phyloP scores from a whole-genome alignment of 345 rosid species.

The Sonneratia caseolaris region DNA sequence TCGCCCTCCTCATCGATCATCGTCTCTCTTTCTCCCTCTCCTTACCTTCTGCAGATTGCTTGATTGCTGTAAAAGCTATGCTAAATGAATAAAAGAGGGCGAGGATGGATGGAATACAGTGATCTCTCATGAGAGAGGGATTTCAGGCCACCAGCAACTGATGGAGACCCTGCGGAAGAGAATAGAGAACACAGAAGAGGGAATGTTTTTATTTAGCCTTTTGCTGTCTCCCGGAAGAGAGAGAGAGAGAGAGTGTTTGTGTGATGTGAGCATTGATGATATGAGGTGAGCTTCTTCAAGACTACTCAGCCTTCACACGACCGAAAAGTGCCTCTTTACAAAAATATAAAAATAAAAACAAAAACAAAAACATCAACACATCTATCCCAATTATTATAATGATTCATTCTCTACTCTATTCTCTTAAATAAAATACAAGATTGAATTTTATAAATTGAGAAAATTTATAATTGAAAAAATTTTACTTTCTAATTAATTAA shows the following conservation, averaged over 20 bases:
- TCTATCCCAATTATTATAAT: no score
- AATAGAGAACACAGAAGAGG: conserved; percentile 14
- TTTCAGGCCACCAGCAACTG: conserved; percentile 31
- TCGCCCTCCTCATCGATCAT: conserved; percentile 18
- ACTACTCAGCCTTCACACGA: conserved; percentile 2
- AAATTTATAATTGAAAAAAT: no score
- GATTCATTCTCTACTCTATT: no score
- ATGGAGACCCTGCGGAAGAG: conserved; percentile 28
- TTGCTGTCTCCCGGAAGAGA: background rate
- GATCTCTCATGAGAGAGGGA: background rate
- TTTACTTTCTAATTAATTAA: no score
- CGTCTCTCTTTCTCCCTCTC: conserved; percentile 18
- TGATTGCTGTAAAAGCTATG: conserved; percentile 72
- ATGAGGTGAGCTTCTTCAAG: conserved; percentile 9
- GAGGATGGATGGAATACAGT: conserved; percentile 5
- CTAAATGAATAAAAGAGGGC: conserved; percentile 28
- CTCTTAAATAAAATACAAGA: no score
- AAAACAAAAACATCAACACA: no score
- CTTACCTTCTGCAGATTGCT: conserved; percentile 32
- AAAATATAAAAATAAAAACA: no score
- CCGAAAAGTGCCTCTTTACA: conserved; percentile 10
- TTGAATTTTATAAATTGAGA: no score
- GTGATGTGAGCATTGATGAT: conserved; percentile 6
- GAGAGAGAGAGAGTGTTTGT: background rate
- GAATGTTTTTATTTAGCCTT: conserved; percentile 14